Evolutionary conservation across 805 yeast genomes (phyloP), one percentile per base, ranked within the genome.

Genomic region (Wickerhamiella hasegawae): DNA sequence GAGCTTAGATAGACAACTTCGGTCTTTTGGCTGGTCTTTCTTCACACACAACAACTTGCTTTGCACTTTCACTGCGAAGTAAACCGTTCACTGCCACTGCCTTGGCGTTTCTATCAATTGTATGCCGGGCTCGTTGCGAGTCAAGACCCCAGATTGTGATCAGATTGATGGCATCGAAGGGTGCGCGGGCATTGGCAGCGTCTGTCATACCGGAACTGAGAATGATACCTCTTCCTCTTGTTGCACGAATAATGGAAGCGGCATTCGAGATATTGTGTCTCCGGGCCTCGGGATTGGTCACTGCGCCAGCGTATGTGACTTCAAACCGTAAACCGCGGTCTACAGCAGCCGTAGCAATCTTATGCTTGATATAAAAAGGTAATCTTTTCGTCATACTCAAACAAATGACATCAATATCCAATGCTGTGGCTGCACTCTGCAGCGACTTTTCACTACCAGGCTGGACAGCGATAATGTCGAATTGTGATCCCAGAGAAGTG

Each of bases 291-390:
- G 63, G 33, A 26, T 34, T 52, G 22, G 46, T 35, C 29, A 74
- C 62, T 22, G 70, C 61, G 5, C 68, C 53, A 3, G 32, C 38
- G 55, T 87, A 87, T 31, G 71, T 66, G 6, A 90, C 66, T 52
- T 90, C 98, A 43, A 90, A 69, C 44, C 73, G 72, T 18, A 83
- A 68, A 2, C 97, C 97, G 34, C 83, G 69, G 15, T 76, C 76
- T 3, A 81, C 64, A 1, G 93, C 95, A 28, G 83, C 73, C 29
- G 94, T 79, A 6, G 83, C 65, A 1, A 82, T 72, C 47, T 84
- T 83, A 58, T 84, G 94, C 46, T 78, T 78, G 44, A 90, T 59
- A 51, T 73, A 81, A 42, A 71, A 75, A 0, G 93, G 87, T 32
- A 83, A 56, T 38, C 81, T 68, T 29, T 64, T 60, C 18, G 68